Evolutionary conservation across 2,329 filamentous ascomycete species (phyloP), one percentile per base, ranked within the genome.

Genomic region (Diaporthe vaccinii): DNA sequence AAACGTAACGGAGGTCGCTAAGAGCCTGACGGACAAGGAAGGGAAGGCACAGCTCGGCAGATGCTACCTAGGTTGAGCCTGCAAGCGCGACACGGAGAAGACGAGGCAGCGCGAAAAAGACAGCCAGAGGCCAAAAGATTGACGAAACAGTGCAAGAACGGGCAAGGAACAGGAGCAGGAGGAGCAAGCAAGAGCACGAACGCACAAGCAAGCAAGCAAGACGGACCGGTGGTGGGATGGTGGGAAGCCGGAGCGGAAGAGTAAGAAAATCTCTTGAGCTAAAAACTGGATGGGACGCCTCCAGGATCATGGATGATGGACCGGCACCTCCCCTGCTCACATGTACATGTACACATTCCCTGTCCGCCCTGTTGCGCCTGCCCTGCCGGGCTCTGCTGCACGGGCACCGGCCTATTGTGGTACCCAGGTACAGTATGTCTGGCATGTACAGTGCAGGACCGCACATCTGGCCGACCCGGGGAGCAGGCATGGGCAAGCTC

Each of bases 181-280:
- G 31, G 49, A 65, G 61, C 39, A 49, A 41, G 53, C 53, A 58
- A 46, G 44, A 25, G 51, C 41, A 49, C 49, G 34, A 36, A 39
- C 49, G 31, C 53, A 69, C 61, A 31, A 49, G 28, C n/a, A 15
- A 51, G 46, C 57, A 72, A 49, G 51, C 34, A 70, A 53, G 68
- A 62, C 59, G 70, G 70, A 41, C 49, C 44, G 58, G 46, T 72
- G 70, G 57, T 61, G 51, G 51, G 68, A 62, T 72, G 55, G 46
- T 72, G 57, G 57, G 58, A 59, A 58, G 53, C 57, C 44, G 69
- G 55, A 72, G 57, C 34, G 58, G 58, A 55, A 73, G 58, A 65
- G 70, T 73, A 65, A 73, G 70, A 62, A 73, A 73, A 73, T 73
- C 70, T 62, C 70, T 73, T 55, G 70, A 65, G 58, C 70, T 73